phyloP scores from a whole-genome alignment of 2,329 filamentous ascomycete species.

The Neonectria magnoliae region DNA sequence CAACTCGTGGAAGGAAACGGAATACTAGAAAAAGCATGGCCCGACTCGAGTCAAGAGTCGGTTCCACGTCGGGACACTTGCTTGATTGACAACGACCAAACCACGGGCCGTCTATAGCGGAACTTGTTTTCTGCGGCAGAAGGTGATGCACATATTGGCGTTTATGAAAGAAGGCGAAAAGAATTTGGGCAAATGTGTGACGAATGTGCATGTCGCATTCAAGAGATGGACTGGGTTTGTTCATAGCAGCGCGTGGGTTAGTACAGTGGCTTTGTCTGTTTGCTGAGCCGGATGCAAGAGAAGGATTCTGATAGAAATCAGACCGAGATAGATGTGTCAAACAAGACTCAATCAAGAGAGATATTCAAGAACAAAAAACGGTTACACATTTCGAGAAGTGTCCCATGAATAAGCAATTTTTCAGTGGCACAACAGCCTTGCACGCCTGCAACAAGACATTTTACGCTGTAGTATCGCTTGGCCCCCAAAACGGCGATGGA shows the following conservation, averaged over 20 bases:
- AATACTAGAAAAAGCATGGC: slow-evolving; percentile 7
- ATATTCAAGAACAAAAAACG: not conserved
- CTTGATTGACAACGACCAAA: slow-evolving; percentile 3
- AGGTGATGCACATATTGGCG: slow-evolving; percentile 10
- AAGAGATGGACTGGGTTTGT: not conserved
- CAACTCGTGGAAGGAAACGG: slow-evolving; percentile 3
- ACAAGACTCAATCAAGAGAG: not conserved
- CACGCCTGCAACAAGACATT: not conserved
- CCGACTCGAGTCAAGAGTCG: not conserved
- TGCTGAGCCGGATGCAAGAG: slow-evolving; percentile 5
- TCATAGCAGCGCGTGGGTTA: not conserved
- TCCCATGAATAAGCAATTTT: not conserved
- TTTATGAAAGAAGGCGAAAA: slow-evolving; percentile 18
- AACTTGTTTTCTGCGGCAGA: not conserved
- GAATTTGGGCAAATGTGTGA: not conserved
- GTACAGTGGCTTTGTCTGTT: not conserved
- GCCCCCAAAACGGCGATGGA: not conserved
- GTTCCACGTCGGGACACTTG: not conserved
- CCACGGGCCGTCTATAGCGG: not conserved
- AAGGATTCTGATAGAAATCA: slow-evolving; percentile 10
- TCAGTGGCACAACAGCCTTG: not conserved
- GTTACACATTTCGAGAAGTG: not conserved
- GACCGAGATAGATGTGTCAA: not conserved
- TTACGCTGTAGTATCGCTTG: not conserved
- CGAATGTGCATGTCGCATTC: not conserved